A percentile compares a stretch with the other conserved stretches of the same genome.
phyloP scores from a whole-genome alignment of 2,329 filamentous ascomycete genomes.

The Pseudogymnoascus sp. region DNA sequence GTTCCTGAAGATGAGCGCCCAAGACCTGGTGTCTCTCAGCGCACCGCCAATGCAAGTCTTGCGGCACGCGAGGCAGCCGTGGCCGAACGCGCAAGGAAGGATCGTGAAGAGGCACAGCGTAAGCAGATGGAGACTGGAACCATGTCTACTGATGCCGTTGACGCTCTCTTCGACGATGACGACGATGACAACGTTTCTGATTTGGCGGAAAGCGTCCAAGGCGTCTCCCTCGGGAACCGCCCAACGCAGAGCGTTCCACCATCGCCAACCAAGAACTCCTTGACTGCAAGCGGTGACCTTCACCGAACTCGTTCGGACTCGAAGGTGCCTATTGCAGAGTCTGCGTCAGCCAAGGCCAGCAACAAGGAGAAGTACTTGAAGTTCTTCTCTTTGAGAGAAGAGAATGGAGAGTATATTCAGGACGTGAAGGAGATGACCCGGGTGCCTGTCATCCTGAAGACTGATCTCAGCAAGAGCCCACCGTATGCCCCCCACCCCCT shows the following conservation, averaged over 20 bases:
- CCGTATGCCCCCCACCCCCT: constrained; percentile 65
- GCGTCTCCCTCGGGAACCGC: constrained; percentile 80
- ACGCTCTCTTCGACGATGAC: constrained; percentile 92
- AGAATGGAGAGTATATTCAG: constrained; percentile 93
- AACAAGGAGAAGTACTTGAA: constrained; percentile 96
- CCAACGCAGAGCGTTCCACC: constrained; percentile 93
- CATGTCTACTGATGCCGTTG: constrained; percentile 84
- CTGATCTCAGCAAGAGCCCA: constrained; percentile 95
- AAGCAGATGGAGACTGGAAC: constrained; percentile 93
- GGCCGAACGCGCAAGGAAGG: constrained; percentile 70
- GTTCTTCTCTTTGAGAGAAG: constrained; percentile 81
- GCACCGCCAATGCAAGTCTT: constrained; percentile 65
- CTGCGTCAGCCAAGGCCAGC: constrained; percentile 63
- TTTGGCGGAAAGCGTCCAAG: constrained; percentile 81
- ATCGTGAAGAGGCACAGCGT: constrained; percentile 82
- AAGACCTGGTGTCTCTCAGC: constrained; percentile 66
- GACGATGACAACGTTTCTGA: constrained; percentile 77
- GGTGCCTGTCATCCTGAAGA: constrained; percentile 96
- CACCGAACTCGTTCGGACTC: constrained; percentile 90
- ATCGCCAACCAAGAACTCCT: constrained; percentile 71
- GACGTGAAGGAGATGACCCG: constrained; percentile 97
- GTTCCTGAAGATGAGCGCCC: constrained; percentile 95
- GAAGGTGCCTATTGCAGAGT: constrained; percentile 70
- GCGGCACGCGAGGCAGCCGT: constrained; percentile 75
- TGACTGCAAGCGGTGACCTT: constrained; percentile 56